Evolutionary conservation across 1,284 basidiomycete genomes (phyloP).

Genomic region (Trichosporon faecale): DNA sequence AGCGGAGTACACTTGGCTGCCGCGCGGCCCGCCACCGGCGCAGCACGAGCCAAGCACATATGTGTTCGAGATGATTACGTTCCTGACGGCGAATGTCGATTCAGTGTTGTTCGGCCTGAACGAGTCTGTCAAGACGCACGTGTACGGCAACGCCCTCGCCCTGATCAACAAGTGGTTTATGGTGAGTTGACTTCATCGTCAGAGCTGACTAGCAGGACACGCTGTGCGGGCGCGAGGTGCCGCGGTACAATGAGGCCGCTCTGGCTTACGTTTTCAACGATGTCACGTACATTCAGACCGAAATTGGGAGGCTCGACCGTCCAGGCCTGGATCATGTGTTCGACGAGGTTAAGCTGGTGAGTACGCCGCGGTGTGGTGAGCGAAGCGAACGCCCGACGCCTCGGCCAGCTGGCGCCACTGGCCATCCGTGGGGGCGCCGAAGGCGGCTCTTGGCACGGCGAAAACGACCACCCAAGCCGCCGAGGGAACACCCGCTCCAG

Average conservation of each 20-base stretch:
- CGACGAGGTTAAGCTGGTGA: constrained; percentile 72
- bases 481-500: too few relatives aligned
- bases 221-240: constrained; percentile 58
- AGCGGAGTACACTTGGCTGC: constrained; percentile 91
- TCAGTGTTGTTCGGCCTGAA: constrained; percentile 73
- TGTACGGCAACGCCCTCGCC: constrained; percentile 77
- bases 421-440: too few relatives aligned
- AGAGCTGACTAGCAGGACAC: constrained; percentile 33
- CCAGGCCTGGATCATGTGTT: constrained; percentile 71
- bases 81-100: constrained; percentile 94
- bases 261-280: constrained; percentile 78
- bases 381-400: background rate
- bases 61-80: constrained; percentile 90
- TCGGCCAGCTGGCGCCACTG: too few relatives aligned
- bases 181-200: constrained; percentile 51
- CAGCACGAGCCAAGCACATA: constrained; percentile 75
- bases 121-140: constrained; percentile 77
- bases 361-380: constrained; percentile 41
- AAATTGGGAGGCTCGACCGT: constrained; percentile 70
- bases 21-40: constrained; percentile 47
- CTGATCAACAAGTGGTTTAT: constrained; percentile 84
- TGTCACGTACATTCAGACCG: constrained; percentile 77
- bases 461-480: background rate
- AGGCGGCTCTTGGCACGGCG: background rate
- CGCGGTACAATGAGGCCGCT: constrained; percentile 81